A percentile compares a stretch with the other conserved stretches of the same genome.
These are phyloP conservation scores for Skeletonema marinoi DNA, from an alignment of 108 stramenopile genomes.

Conservation along the genomic window DNA sequence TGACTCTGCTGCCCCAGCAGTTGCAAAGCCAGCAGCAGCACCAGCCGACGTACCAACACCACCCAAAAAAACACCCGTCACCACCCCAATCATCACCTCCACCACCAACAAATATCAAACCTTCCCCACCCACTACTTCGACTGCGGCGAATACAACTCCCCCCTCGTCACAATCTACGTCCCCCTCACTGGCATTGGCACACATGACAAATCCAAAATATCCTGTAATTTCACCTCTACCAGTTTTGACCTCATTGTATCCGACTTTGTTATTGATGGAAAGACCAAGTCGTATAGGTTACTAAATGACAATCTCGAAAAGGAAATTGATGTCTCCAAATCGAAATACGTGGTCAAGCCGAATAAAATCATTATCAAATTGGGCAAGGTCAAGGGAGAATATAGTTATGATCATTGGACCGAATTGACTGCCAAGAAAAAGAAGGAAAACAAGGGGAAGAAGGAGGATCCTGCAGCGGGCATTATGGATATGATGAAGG, in stretches of 20 bases:
- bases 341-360: constrained; percentile 88
- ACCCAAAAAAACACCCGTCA: constrained; percentile 14
- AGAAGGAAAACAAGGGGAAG: constrained; percentile 28
- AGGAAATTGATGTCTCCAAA: constrained; percentile 87
- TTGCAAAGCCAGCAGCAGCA: background rate
- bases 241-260: constrained; percentile 83
- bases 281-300: constrained; percentile 92
- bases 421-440: constrained; percentile 83
- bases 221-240: constrained; percentile 60
- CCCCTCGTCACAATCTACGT: constrained; percentile 79
- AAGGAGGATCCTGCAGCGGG: constrained; percentile 68
- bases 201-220: constrained; percentile 60
- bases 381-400: constrained; percentile 88
- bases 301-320: constrained; percentile 88
- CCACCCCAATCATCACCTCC: constrained; percentile 5
- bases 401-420: constrained; percentile 89
- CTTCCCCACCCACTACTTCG: constrained; percentile 78
- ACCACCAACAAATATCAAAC: constrained; percentile 47
- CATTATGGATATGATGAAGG: constrained; percentile 97
- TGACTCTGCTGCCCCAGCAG: background rate
- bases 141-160: constrained; percentile 76
- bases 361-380: constrained; percentile 89
- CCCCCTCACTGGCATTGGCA: constrained; percentile 61
- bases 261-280: constrained; percentile 54
- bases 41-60: background rate